Conservation (phyloP, 805 yeast species). For the Cyberlindnera maclurae region DNA sequence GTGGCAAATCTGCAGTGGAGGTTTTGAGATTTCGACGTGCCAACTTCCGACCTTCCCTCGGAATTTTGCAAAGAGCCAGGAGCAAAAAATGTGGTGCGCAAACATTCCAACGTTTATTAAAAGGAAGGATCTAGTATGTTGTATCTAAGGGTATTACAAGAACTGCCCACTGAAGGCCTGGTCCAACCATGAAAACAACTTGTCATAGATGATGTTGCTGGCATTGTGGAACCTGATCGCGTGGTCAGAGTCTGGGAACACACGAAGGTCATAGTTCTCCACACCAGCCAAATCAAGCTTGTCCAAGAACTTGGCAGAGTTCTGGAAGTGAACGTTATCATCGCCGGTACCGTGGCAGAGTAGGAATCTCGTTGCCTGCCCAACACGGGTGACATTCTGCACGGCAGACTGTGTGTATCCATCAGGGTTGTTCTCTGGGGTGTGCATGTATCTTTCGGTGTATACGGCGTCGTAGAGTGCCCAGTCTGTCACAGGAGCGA, state of each 20-base stretch:
- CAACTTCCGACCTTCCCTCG: not conserved
- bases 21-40: not conserved
- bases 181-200: conserved; percentile 55
- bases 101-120: too few relatives aligned
- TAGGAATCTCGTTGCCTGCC: conserved; percentile 56
- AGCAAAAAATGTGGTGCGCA: too few relatives aligned
- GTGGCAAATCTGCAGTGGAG: not conserved
- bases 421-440: conserved; percentile 57
- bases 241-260: conserved; percentile 81
- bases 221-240: conserved; percentile 69
- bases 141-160: not conserved
- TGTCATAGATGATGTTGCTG: conserved; percentile 59
- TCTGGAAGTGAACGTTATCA: conserved; percentile 95
- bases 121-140: too few relatives aligned
- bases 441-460: conserved; percentile 91
- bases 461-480: conserved; percentile 83
- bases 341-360: conserved; percentile 97
- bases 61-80: too few relatives aligned
- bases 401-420: conserved; percentile 61
- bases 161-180: conserved; percentile 50
- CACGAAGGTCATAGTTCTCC: conserved; percentile 77
- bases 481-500: conserved; percentile 98
- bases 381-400: conserved; percentile 48
- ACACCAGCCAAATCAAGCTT: conserved; percentile 59
- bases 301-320: conserved; percentile 74